Conservation (phyloP, 345 rosid genomes). For the Eucalyptus shirleyi region DNA sequence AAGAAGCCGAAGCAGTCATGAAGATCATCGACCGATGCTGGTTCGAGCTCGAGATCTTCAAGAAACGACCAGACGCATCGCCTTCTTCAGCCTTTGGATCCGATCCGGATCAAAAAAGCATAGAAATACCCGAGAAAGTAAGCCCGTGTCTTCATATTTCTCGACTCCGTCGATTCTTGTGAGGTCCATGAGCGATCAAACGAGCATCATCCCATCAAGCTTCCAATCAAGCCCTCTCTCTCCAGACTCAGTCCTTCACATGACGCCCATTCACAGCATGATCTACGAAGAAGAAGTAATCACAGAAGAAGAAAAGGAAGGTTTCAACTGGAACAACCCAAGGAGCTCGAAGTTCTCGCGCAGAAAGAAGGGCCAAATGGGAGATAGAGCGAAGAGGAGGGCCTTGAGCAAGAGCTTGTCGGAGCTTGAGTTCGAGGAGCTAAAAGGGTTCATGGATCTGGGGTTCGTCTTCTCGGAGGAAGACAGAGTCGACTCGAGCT, state of each 20-base stretch:
- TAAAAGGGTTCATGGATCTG: conserved; percentile 79
- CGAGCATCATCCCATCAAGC: conserved; percentile 7
- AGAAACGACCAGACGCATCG: not conserved
- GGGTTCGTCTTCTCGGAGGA: conserved; percentile 82
- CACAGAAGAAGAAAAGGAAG: not conserved
- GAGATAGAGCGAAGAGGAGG: conserved; percentile 9
- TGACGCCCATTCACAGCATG: not conserved
- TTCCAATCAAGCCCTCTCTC: conserved; percentile 1
- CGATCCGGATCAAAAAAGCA: not conserved
- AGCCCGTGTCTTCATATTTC: not conserved
- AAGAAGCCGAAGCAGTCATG: conserved; percentile 8
- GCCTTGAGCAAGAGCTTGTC: conserved; percentile 41
- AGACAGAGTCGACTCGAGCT: conserved; percentile 41
- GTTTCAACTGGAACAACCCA: not conserved
- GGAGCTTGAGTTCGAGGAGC: conserved; percentile 66
- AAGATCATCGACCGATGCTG: conserved; percentile 29
- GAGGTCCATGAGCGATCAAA: conserved; percentile 46
- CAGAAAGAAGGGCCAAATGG: not conserved
- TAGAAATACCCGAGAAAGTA: conserved; percentile 3
- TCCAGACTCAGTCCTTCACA: conserved; percentile 35
- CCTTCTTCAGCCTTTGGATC: not conserved
- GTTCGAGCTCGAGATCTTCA: conserved; percentile 30
- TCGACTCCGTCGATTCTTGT: not conserved
- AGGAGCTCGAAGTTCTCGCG: not conserved
- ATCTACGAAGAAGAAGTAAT: conserved; percentile 2